Percentiles rank a stretch among this genome's conserved stretches.
Evolutionary conservation across 257 asterid genomes (phyloP).

Genomic region (Cinchona pubescens): DNA sequence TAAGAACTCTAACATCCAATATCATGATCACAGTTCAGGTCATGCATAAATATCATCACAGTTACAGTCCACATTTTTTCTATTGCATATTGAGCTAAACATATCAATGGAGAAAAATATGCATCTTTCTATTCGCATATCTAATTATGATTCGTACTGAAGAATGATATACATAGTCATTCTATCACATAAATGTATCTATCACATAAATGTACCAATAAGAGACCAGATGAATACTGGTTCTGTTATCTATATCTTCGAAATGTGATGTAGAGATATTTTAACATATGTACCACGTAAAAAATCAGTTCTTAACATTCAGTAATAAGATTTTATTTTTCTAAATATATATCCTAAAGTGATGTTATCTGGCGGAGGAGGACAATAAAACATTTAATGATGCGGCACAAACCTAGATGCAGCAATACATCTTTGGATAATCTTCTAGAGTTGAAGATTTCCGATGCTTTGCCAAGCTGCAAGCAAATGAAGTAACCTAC

Average conservation of each 20-base stretch:
- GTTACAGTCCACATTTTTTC: neutral
- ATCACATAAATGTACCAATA: no score
- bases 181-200: neutral
- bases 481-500: conserved; percentile 80
- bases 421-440: conserved; percentile 84
- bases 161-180: neutral
- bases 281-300: neutral
- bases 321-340: neutral
- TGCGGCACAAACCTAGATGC: conserved; percentile 80
- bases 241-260: neutral
- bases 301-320: no score
- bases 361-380: neutral
- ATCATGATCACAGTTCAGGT: neutral
- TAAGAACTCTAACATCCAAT: neutral
- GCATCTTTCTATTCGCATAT: neutral
- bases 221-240: neutral
- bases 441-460: conserved; percentile 85
- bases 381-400: neutral
- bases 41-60: neutral
- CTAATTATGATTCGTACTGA: neutral
- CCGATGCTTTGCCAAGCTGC: conserved; percentile 94
- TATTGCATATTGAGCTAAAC: neutral
- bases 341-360: neutral
- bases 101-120: neutral
- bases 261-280: neutral